Percentiles rank a stretch among this genome's conserved stretches.
These are phyloP conservation scores for Dryas integrifolia DNA, from an alignment of 331 rosid genomes.

Conservation along the genomic window DNA sequence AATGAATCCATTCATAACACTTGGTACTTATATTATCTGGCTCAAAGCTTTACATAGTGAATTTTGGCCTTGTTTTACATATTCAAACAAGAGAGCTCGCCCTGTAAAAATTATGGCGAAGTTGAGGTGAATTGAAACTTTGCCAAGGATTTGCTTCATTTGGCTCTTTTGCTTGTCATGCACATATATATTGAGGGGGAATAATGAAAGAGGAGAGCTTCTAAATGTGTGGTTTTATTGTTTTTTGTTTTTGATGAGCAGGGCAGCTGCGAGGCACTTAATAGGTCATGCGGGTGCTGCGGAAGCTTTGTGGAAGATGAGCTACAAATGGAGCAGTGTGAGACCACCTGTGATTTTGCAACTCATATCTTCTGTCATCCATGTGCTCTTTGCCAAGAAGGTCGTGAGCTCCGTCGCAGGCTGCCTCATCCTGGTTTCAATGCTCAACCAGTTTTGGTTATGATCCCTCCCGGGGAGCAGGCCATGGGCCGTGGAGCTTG, in stretches of 20 bases:
- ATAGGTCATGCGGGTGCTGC: constrained; percentile 82
- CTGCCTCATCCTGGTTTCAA: constrained; percentile 89
- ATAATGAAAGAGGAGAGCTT: neutral
- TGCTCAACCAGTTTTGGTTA: constrained; percentile 69
- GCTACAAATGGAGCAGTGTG: constrained; percentile 67
- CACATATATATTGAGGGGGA: neutral
- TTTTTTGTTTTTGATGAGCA: constrained; percentile 41
- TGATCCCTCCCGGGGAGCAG: constrained; percentile 87
- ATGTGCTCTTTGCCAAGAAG: constrained; percentile 95
- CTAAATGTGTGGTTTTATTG: neutral
- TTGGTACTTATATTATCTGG: neutral
- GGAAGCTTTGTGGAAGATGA: constrained; percentile 69
- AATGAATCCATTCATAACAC: neutral
- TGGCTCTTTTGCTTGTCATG: neutral
- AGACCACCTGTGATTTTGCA: constrained; percentile 69
- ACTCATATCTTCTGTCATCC: constrained; percentile 82
- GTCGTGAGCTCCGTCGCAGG: constrained; percentile 91
- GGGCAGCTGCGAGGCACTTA: constrained; percentile 71
- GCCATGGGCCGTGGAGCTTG: constrained; percentile 73
- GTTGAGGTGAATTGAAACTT: too few relatives aligned
- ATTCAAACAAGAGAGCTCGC: neutral
- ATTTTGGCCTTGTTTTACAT: neutral
- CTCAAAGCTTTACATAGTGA: neutral
- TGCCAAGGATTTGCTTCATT: neutral
- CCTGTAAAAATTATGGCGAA: neutral